phyloP scores from a whole-genome alignment of 306 rosid genomes.

The Quercus engelmannii region DNA sequence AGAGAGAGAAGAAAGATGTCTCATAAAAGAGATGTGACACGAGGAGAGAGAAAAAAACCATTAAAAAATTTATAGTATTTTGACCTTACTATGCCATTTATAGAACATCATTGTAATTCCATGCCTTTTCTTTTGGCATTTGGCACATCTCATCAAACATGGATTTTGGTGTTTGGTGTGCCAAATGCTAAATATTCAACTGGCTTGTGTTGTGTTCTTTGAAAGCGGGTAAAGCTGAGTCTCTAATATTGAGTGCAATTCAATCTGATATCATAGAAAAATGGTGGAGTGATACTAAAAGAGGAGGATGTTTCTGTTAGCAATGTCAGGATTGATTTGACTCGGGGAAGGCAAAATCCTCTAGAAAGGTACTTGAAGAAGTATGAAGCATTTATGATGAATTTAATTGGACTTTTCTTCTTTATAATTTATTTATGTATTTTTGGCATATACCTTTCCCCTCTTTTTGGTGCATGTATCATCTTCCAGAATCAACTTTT shows the following conservation, averaged over 20 bases:
- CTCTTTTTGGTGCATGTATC: slow-evolving; percentile 39
- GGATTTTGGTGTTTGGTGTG: too few relatives aligned
- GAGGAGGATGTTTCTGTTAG: slow-evolving; percentile 81
- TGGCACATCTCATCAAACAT: too few relatives aligned
- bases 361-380: slow-evolving; percentile 64
- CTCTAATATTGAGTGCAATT: slow-evolving; percentile 1
- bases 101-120: too few relatives aligned
- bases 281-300: slow-evolving; percentile 68
- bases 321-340: slow-evolving; percentile 89
- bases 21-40: too few relatives aligned
- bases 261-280: slow-evolving; percentile 47
- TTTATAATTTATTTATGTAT: not conserved
- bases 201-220: slow-evolving; percentile 15
- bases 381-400: slow-evolving; percentile 5
- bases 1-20: too few relatives aligned
- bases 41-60: too few relatives aligned
- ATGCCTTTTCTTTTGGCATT: too few relatives aligned
- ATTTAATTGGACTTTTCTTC: slow-evolving; percentile 11
- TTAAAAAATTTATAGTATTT: too few relatives aligned
- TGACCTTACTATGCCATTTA: too few relatives aligned
- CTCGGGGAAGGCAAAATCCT: slow-evolving; percentile 87
- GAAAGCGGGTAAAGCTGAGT: slow-evolving; percentile 1
- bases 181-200: too few relatives aligned
- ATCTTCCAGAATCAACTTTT: slow-evolving; percentile 71
- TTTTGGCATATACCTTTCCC: slow-evolving; percentile 5